Base-by-base conservation (phyloP, 768 basidiomycete genomes). In the Podaxis sp. region DNA sequence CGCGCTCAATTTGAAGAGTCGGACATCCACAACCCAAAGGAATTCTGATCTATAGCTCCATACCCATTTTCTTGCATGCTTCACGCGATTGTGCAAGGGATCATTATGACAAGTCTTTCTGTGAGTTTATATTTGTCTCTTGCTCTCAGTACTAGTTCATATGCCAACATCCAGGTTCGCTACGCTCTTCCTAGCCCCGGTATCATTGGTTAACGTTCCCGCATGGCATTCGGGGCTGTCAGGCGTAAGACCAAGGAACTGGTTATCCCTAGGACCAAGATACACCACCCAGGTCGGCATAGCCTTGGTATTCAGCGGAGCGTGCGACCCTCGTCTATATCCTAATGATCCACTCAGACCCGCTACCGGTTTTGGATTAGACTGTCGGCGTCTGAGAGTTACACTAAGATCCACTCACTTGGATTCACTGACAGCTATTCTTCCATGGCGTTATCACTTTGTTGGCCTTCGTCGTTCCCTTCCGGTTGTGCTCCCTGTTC, bases 1-100 rank as follows among this genome's bases (percentile, higher is more conserved):
- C 84, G 89, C 50, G 87, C 86, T 11, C 89, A 93, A 69, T 94
- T 94, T 66, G 85, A 86, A 43, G 79, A 79, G 51, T 70, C 75
- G 8, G 80, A 80, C 53, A 72, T 76, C 29, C 74, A 76, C 58
- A 75, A 77, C 57, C 73, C 83, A 55, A 81, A 69, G 64, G 81
- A 82, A 55, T 80, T 81, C 66, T 82, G 74, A 74, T 12, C 36
- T 36, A 36, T 15, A 29, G 13, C 24, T 56, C 29, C n/a, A 40
- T 19, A 38, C 15, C 33, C 43, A n/a, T 38, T 6, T 47, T 25
- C 55, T 29, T 6, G 22, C 41, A 58, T 24, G n/a, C 43, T 55
- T 57, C 37, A 38, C 33, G 24, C 15, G 25, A 12, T n/a, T 38
- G 56, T 29, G 25, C 9, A n/a, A 47, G 17, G 5, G n/a, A 33